Conservation (phyloP, 2,329 filamentous ascomycete species). For the Penicillium hordei region DNA sequence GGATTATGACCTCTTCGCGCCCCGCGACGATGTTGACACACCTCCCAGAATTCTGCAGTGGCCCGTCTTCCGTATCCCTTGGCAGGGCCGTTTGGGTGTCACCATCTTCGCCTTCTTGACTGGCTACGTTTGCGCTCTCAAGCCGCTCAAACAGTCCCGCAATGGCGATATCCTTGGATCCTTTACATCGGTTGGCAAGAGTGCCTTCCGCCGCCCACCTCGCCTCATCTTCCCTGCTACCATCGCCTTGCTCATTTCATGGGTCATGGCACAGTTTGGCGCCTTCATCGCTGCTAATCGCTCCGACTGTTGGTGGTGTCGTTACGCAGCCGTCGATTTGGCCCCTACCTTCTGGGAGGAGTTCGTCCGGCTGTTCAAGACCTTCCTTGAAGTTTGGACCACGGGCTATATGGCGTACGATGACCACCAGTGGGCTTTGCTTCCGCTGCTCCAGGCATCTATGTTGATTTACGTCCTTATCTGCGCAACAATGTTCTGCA, state of each 20-base stretch:
- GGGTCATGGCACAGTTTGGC: conserved; percentile 51
- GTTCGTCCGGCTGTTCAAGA: conserved; percentile 45
- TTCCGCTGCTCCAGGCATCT: conserved; percentile 51
- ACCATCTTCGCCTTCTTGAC: conserved; percentile 59
- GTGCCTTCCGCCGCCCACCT: conserved; percentile 55
- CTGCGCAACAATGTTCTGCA: conserved; percentile 47
- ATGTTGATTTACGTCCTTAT: conserved; percentile 54
- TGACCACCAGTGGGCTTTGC: conserved; percentile 57
- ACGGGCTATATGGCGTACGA: conserved; percentile 54
- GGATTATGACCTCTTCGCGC: conserved; percentile 53
- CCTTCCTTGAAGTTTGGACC: conserved; percentile 54
- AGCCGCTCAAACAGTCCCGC: conserved; percentile 53
- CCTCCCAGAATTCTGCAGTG: conserved; percentile 51
- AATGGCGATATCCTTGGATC: conserved; percentile 47
- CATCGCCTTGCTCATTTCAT: conserved; percentile 53
- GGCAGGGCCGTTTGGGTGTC: conserved; percentile 56
- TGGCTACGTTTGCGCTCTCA: conserved; percentile 57
- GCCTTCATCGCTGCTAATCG: conserved; percentile 50
- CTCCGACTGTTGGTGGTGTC: conserved; percentile 54
- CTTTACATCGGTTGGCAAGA: conserved; percentile 52
- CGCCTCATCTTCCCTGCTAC: conserved; percentile 55
- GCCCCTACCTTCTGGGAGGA: conserved; percentile 47
- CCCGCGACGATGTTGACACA: conserved; percentile 45
- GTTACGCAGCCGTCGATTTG: conserved; percentile 50
- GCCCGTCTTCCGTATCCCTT: conserved; percentile 53